Base-by-base conservation (phyloP, 306 rosid species). In the Malus sieversii region DNA sequence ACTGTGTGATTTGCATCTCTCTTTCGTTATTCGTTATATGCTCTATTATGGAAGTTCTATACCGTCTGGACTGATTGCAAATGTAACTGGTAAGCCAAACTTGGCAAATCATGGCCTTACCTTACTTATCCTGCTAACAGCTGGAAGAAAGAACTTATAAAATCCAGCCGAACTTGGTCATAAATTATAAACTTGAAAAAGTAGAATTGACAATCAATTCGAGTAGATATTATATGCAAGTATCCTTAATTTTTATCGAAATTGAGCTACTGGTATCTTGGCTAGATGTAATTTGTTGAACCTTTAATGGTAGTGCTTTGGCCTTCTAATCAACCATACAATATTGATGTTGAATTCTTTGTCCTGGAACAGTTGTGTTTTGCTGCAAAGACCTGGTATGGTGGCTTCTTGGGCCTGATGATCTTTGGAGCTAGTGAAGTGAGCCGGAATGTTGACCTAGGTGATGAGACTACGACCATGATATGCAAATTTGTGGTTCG, bases 381-480 rank as follows among this genome's bases (percentile, higher is more conserved):
- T 84, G 91, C 97, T 81, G 97, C 99, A 68, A 95, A 92, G 88
- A 95, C 99, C 5, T 95, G 98, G 99, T 93, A 90, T 32, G 99
- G 99, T 63, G 99, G 98, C 68, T 95, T 95, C 83, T 80, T 95
- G 82, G 97, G 98, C 76, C 45, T 95, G 97, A 88, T 95, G 99
- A 88, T 95, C 78, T 95, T 95, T 71, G 99, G 99, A 81, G 97
- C 99, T 58, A 95, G 99, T 81, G 98, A 95, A 85, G 99, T 95
- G 74, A 95, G 99, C 81, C 87, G 99, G 88, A 92, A 95, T 20
- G 86, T 95, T 72, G 99, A 95, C 84, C 81, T 95, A 82, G 99
- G 99, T 52, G 99, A 95, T 68, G 99, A 95, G 80, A 95, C 98
- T 11, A 95, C 99, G 0, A 88, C 96, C 73, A 95, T 95, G 99